Conservation (phyloP, 805 yeast genomes). For the Nakazawaea wickerhamii region DNA sequence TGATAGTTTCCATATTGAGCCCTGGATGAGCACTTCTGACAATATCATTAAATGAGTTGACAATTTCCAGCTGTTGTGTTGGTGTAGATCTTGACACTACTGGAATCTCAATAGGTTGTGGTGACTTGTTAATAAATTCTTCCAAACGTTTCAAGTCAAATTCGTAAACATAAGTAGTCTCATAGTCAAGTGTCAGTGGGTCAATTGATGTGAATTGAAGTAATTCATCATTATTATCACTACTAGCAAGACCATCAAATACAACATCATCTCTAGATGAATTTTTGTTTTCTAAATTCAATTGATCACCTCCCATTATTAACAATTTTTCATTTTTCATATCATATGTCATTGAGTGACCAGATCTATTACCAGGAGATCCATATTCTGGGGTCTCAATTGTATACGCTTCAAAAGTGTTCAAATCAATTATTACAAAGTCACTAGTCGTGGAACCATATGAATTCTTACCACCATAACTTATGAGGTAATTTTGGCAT, state of each 20-base stretch:
- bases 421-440: constrained; percentile 71
- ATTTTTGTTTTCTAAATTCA: constrained; percentile 47
- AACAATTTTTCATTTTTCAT: constrained; percentile 62
- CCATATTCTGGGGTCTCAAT: constrained; percentile 37
- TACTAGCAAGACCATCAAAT: constrained; percentile 47
- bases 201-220: constrained; percentile 21
- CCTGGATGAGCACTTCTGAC: too few species aligned
- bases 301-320: constrained; percentile 89
- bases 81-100: too few species aligned
- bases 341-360: constrained; percentile 79
- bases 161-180: constrained; percentile 31
- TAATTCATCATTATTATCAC: constrained; percentile 27
- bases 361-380: constrained; percentile 81
- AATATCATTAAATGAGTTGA: too few species aligned
- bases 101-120: too few species aligned
- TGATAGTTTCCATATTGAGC: neutral
- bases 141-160: constrained; percentile 22
- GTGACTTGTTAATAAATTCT: constrained; percentile 4
- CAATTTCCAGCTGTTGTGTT: too few species aligned
- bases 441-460: constrained; percentile 64
- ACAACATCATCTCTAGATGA: constrained; percentile 36
- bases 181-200: constrained; percentile 25
- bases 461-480: constrained; percentile 84
- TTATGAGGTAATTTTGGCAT: constrained; percentile 70
- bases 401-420: constrained; percentile 63